Evolutionary conservation across 257 asterid genomes (phyloP), one percentile per base, ranked within the genome.

Genomic region (Solanum sitiens): DNA sequence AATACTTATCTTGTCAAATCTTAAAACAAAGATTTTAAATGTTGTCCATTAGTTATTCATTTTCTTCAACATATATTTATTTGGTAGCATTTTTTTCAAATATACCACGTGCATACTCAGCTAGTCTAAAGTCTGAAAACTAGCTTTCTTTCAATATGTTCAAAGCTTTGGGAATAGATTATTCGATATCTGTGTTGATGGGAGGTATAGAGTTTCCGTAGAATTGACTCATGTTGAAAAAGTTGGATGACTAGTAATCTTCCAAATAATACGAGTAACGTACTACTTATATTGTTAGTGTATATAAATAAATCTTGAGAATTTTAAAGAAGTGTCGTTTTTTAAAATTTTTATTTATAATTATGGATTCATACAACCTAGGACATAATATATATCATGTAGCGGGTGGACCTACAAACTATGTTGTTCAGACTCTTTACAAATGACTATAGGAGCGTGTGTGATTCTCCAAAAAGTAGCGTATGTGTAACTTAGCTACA

Each of bases 51-150:
- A 87, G 93, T 89, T 89, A 4, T 50, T 85, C 44, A n/a, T 33
- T 40, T 32, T 44, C 71, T 56, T 83, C 37, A 16, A 59, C 72
- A 40, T 82, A 85, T 82, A 45, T 53, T 50, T 87, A 59, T 88
- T 33, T 61, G 77, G 83, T 84, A 47, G 12, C n/a, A 77, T 27
- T 25, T 53, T 15, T 10, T 21, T 27, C 2, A 80, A 80, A 30
- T 30, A 4, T 30, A 50, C 18, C 20, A 80, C 68, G 8, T 42
- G 84, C 83, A 91, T 89, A 87, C 89, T 25, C 85, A 45, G 85
- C 39, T 76, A 42, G 35, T n/a, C 93, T 95, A 97, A 88, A 44
- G 39, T 44, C 93, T 95, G 96, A 90, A 92, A 88, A 23, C 61
- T 77, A 40, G 84, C 94, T 21, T 68, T 44, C 84, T 65, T 27